Evolutionary conservation across 2,329 filamentous ascomycete species (phyloP), one percentile per base, ranked within the genome.

Genomic region (Aureobasidium mangrovei): DNA sequence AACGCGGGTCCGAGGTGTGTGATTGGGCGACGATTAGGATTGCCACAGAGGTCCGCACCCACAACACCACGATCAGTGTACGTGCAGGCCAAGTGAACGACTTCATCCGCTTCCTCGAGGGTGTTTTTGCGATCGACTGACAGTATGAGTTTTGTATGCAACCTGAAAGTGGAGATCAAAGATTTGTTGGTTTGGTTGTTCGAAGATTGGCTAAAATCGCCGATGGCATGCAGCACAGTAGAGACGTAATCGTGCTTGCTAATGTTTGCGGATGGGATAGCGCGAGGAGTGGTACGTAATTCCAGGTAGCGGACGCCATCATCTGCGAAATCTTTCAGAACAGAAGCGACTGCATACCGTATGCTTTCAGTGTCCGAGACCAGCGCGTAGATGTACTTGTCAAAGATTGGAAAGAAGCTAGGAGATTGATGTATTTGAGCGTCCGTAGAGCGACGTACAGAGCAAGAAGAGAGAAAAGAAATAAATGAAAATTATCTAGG

Each of bases 261-360:
- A 38, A 88, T 70, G 10, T 69, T 69, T 4, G 73, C 71, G 0
- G 69, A 65, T 3, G 77, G 73, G 33, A 84, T 79, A 2, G 77
- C 75, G 52, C 88, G 80, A 1, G 88, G 88, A 1, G 87, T 93
- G 0, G 88, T 91, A 41, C 88, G 82, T 27, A 93, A 78, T 66
- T 94, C 88, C 9, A 91, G 76, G 64, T 93, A 91, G 54, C 80
- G 76, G 12, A 91, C 83, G 35, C 86, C 85, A 63, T 93, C 88
- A 28, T 68, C 66, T 48, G 78, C 74, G 63, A 93, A 94, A 61
- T 82, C 78, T 24, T 71, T 57, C 5, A 89, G 74, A 42, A 91
- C 86, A 4, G 79, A 76, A 40, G 70, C 72, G 1, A 86, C 89
- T 28, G 85, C 81, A 61, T 80, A 76, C 39, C 70, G 72, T 45